These are phyloP conservation scores for Simplicillium sp. DNA, from an alignment of 2,329 filamentous ascomycete species.

Conservation along the genomic window DNA sequence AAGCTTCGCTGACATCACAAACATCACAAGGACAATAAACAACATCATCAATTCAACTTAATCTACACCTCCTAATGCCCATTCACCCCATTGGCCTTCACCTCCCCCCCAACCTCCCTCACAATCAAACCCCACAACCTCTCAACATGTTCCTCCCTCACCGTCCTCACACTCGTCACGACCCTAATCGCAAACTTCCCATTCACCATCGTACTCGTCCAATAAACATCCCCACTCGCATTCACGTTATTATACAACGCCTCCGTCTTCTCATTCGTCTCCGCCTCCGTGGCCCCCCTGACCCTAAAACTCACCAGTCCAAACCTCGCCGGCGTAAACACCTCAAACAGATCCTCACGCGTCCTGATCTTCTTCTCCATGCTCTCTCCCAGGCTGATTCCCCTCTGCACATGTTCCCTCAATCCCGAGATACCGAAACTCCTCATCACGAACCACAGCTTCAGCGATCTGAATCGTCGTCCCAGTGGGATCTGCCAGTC, in stretches of 20 bases:
- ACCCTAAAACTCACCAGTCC: constrained; percentile 70
- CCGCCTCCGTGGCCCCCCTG: constrained; percentile 30
- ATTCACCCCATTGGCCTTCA: neutral
- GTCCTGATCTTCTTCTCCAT: constrained; percentile 53
- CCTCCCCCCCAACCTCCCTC: constrained; percentile 39
- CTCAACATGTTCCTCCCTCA: constrained; percentile 63
- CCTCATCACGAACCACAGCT: constrained; percentile 91
- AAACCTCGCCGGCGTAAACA: constrained; percentile 67
- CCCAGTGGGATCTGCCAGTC: constrained; percentile 97
- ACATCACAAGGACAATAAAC: too few species aligned
- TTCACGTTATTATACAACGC: constrained; percentile 70
- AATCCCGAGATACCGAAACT: constrained; percentile 72
- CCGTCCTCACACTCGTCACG: constrained; percentile 59
- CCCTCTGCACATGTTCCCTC: constrained; percentile 60
- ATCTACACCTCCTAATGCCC: constrained; percentile 2
- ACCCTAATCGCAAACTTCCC: constrained; percentile 73
- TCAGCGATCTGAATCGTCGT: constrained; percentile 76
- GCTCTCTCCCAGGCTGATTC: constrained; percentile 57
- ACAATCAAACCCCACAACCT: constrained; percentile 68
- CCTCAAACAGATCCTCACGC: constrained; percentile 61
- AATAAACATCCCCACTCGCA: constrained; percentile 64
- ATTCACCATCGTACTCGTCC: constrained; percentile 68
- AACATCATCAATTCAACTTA: too few species aligned
- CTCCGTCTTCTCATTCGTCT: constrained; percentile 60
- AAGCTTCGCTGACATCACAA: too few species aligned